Evolutionary conservation across 2,329 filamentous ascomycete genomes (phyloP).

Genomic region (Blastomyces gilchristii): DNA sequence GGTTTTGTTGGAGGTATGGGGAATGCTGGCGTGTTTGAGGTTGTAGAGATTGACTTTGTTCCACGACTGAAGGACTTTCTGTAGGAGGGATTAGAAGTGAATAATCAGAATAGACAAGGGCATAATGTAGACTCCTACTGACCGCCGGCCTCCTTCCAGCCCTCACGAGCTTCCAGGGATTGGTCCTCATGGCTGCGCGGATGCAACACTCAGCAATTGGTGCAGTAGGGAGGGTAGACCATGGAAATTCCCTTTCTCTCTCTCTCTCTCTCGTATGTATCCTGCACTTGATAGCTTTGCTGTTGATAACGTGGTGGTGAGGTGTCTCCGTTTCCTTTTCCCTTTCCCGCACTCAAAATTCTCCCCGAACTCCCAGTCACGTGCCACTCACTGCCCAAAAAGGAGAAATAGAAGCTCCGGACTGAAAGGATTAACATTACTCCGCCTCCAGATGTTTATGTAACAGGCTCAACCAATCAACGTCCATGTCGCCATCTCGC

Average conservation of each 20-base stretch:
- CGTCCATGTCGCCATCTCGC: slow-evolving; percentile 17
- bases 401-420: not conserved
- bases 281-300: no score
- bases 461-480: slow-evolving; percentile 18
- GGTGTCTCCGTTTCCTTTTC: not conserved
- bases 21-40: slow-evolving; percentile 48
- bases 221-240: slow-evolving; percentile 9
- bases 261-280: not conserved
- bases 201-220: slow-evolving; percentile 4
- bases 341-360: slow-evolving; percentile 11
- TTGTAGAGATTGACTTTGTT: slow-evolving; percentile 97
- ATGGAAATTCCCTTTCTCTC: slow-evolving; percentile 8
- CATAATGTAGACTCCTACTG: not conserved
- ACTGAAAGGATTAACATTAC: not conserved
- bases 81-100: slow-evolving; percentile 7
- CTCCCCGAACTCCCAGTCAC: slow-evolving; percentile 7
- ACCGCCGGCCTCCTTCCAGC: slow-evolving; percentile 2
- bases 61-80: slow-evolving; percentile 96
- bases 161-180: slow-evolving; percentile 1
- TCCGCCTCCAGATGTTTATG: not conserved
- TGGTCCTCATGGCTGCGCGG: slow-evolving; percentile 2
- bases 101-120: not conserved
- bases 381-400: not conserved
- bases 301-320: no score
- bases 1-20: slow-evolving; percentile 44